Conservation (phyloP, 108 stramenopile genomes). For the Skeletonema tropicum region DNA sequence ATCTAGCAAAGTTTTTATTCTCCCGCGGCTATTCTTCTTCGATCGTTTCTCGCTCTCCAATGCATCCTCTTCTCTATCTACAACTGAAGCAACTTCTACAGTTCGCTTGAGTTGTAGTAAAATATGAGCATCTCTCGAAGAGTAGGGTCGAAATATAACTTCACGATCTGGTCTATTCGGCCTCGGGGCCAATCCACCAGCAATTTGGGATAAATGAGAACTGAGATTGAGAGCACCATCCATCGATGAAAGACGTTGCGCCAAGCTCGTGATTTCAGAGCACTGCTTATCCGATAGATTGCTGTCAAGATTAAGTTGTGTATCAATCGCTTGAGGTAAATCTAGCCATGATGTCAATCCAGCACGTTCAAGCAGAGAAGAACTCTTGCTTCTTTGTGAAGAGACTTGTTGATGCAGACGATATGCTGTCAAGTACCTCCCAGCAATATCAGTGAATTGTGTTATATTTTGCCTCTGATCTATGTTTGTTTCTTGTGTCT, state of each 20-base stretch:
- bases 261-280: conserved; percentile 17
- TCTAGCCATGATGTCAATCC: conserved; percentile 53
- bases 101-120: conserved; percentile 83
- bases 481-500: not conserved
- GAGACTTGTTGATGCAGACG: conserved; percentile 31
- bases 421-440: conserved; percentile 33
- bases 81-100: conserved; percentile 42
- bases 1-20: conserved; percentile 62
- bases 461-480: not conserved
- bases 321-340: conserved; percentile 25
- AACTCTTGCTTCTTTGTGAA: conserved; percentile 18
- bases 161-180: conserved; percentile 70
- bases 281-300: conserved; percentile 7
- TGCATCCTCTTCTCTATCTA: conserved; percentile 6
- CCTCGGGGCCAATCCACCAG: conserved; percentile 67
- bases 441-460: conserved; percentile 15
- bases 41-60: not conserved
- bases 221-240: conserved; percentile 32
- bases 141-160: conserved; percentile 76
- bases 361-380: conserved; percentile 28
- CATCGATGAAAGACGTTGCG: conserved; percentile 21
- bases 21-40: conserved; percentile 16
- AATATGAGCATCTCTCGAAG: conserved; percentile 82
- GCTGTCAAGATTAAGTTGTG: not conserved
- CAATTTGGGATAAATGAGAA: conserved; percentile 56